phyloP scores from a whole-genome alignment of 2,329 filamentous ascomycete genomes.

The Fusarium sp. region DNA sequence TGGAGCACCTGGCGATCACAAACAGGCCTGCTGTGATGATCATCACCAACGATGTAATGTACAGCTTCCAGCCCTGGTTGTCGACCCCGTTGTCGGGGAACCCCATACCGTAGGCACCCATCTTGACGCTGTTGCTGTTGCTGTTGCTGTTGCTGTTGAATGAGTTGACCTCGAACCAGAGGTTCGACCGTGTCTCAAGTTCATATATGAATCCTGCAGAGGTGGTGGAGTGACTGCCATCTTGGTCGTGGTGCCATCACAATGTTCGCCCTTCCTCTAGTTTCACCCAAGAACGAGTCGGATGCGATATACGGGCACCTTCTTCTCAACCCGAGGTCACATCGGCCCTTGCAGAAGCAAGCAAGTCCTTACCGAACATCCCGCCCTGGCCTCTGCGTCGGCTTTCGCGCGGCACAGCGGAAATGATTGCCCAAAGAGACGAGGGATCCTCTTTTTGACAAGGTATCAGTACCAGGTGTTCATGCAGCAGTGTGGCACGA shows the following conservation, averaged over 20 bases:
- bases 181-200: not conserved
- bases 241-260: not conserved
- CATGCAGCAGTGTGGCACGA: constrained; percentile 6
- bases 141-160: not conserved
- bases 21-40: constrained; percentile 49
- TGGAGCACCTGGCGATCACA: constrained; percentile 50
- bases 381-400: constrained; percentile 2
- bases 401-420: not conserved
- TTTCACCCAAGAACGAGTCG: not conserved
- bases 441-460: not conserved
- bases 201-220: not conserved
- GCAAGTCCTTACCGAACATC: not conserved
- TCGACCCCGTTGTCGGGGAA: constrained; percentile 48
- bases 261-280: not conserved
- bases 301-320: not conserved
- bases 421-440: not conserved
- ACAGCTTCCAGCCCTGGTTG: constrained; percentile 50
- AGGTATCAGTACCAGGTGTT: not conserved
- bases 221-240: not conserved
- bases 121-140: not conserved
- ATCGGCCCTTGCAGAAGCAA: not conserved
- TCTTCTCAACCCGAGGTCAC: not conserved
- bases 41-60: constrained; percentile 48
- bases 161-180: not conserved
- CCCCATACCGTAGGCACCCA: constrained; percentile 36